phyloP scores from a whole-genome alignment of 2,329 filamentous ascomycete species.

The Cladophialophora chaetospira region DNA sequence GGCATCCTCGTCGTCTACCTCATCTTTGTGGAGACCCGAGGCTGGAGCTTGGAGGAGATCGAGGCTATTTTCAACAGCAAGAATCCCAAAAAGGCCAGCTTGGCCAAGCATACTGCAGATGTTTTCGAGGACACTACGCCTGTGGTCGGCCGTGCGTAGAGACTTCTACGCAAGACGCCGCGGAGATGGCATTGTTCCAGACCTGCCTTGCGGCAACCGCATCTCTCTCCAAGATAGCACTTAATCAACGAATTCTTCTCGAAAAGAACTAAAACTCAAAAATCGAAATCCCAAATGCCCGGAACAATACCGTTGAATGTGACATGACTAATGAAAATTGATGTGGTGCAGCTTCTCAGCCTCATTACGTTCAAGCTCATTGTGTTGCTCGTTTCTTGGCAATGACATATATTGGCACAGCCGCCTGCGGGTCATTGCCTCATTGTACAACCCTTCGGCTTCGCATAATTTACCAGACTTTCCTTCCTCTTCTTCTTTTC shows the following conservation, averaged over 20 bases:
- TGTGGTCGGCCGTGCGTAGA: background rate
- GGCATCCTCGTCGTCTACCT: conserved; percentile 47
- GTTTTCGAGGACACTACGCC: background rate
- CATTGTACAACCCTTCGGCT: too few relatives aligned
- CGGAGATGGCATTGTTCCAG: background rate
- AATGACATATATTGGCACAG: too few relatives aligned
- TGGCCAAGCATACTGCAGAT: conserved; percentile 6
- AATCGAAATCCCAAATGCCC: background rate
- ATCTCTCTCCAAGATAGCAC: background rate
- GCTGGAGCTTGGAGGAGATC: conserved; percentile 56
- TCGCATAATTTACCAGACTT: too few relatives aligned
- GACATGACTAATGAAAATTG: too few relatives aligned
- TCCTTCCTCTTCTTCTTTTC: too few relatives aligned
- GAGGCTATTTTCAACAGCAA: conserved; percentile 48
- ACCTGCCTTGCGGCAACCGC: background rate
- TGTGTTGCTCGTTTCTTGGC: too few relatives aligned
- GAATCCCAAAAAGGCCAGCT: conserved; percentile 26
- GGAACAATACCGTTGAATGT: background rate
- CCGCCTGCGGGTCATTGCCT: too few relatives aligned
- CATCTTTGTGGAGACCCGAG: conserved; percentile 54
- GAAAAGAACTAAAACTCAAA: background rate
- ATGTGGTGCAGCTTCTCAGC: too few relatives aligned
- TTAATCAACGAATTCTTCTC: background rate
- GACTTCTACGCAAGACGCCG: background rate
- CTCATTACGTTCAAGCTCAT: too few relatives aligned